Base-by-base conservation (phyloP, 306 rosid species). In the Datisca glomerata region DNA sequence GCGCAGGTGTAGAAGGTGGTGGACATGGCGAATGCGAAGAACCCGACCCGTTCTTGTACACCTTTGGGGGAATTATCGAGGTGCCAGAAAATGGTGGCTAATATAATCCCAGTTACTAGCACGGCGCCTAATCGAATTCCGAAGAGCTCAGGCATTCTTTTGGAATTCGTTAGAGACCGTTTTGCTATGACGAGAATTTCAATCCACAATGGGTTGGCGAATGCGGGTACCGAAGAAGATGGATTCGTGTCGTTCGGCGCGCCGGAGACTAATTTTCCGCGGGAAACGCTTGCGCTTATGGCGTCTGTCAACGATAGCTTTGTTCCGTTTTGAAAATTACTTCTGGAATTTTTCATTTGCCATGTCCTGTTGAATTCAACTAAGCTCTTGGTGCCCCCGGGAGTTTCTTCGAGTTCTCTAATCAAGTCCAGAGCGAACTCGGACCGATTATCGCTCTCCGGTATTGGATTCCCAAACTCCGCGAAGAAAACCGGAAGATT, bases 11-110 rank as follows among this genome's bases (percentile, higher is more conserved):
- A 87, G 58, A 76, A 82, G 1, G 83, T 87, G 3, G 97, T 87
- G 42, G 96, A 87, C 89, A 87, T 79, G 33, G 96, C 93, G 15
- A 87, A 87, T 0, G 96, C 96, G 51, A 87, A 76, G 66, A 87
- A 83, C 0, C 97, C 97, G 9, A 87, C 13, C 0, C 94, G 74
- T 41, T 87, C 97, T 51, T 79, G 68, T 18, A 57, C 59, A 0
- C 97, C 97, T 49, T 68, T 87, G 0, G 97, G 94, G 1, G 97
- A 87, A 28, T 72, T 40, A 40, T 83, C 97, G 0, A 87, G 71
- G 11, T 45, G 58, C 67, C 69, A 67, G 13, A 87, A 87, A 9
- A 87, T 67, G 14, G 97, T 79, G 35, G 94, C 97, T 11, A 87
- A 41, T 18, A 87, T 79, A 1, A 29, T 41, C 6, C 97, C 97